These are phyloP conservation scores for Capsella bursapastoris DNA, from an alignment of 345 rosid species.

Conservation along the genomic window DNA sequence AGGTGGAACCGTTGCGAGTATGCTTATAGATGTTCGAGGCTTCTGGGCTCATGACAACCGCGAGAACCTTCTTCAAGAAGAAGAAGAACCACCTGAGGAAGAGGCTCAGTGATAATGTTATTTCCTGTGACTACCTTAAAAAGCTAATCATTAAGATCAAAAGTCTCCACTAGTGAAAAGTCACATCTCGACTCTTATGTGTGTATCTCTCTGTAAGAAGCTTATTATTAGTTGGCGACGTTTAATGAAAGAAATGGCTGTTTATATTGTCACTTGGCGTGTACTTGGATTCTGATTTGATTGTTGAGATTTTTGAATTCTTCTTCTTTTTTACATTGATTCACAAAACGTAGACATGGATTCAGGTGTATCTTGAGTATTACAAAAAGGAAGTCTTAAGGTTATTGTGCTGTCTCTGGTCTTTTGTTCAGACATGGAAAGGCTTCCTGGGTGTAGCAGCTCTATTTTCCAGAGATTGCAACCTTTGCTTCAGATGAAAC, in stretches of 20 bases:
- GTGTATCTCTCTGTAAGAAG: conserved; percentile 35
- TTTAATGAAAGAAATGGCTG: conserved; percentile 28
- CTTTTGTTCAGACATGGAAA: conserved; percentile 57
- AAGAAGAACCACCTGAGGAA: conserved; percentile 87
- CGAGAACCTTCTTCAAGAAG: conserved; percentile 99
- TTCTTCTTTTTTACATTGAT: conserved; percentile 14
- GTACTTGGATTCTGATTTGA: conserved; percentile 19
- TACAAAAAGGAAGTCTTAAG: conserved; percentile 17
- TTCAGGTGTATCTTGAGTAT: not conserved
- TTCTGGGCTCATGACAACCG: conserved; percentile 99
- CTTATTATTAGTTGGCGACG: conserved; percentile 6
- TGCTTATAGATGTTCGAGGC: conserved; percentile 96
- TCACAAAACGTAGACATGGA: conserved; percentile 16
- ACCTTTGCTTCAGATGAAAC: conserved; percentile 93
- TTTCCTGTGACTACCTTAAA: conserved; percentile 3
- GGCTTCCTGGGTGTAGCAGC: conserved; percentile 81
- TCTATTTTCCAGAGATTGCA: conserved; percentile 87
- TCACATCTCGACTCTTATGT: conserved; percentile 22
- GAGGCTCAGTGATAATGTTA: conserved; percentile 47
- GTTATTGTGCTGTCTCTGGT: not conserved
- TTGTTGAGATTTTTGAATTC: not conserved
- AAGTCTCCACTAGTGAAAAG: conserved; percentile 16
- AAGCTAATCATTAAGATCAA: conserved; percentile 27
- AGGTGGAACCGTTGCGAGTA: conserved; percentile 97
- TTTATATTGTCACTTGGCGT: conserved; percentile 16